Evolutionary conservation across 2,329 filamentous ascomycete genomes (phyloP).

Genomic region (Paracorniculantispora psalliotae): DNA sequence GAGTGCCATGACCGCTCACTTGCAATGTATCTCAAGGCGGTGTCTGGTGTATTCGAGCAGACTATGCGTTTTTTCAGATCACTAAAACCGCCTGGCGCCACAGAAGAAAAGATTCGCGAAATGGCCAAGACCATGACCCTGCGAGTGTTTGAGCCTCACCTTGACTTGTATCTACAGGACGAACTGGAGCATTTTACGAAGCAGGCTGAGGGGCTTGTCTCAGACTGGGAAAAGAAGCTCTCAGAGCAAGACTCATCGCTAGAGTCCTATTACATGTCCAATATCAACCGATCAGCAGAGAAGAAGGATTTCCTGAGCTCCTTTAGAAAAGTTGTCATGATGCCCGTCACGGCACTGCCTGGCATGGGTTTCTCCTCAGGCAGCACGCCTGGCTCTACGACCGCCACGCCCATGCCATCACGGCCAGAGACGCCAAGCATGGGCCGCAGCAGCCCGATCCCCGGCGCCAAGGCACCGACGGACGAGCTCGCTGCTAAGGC

Average conservation of each 20-base stretch:
- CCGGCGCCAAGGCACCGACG: constrained; percentile 63
- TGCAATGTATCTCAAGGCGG: constrained; percentile 74
- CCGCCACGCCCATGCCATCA: constrained; percentile 35
- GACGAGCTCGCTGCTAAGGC: constrained; percentile 93
- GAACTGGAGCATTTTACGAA: constrained; percentile 82
- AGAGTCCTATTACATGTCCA: constrained; percentile 94
- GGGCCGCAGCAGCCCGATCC: constrained; percentile 35
- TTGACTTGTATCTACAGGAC: constrained; percentile 90
- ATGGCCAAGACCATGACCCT: constrained; percentile 64
- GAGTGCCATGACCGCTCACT: constrained; percentile 74
- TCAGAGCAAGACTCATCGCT: constrained; percentile 85
- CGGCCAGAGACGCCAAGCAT: constrained; percentile 46
- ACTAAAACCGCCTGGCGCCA: constrained; percentile 61
- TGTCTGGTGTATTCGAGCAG: constrained; percentile 86
- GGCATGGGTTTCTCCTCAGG: constrained; percentile 57
- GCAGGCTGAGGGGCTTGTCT: constrained; percentile 71
- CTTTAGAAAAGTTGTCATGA: constrained; percentile 99
- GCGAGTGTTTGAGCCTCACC: constrained; percentile 79
- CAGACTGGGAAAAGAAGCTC: constrained; percentile 84
- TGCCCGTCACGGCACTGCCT: constrained; percentile 88
- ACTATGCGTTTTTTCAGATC: constrained; percentile 70
- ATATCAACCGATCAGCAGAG: constrained; percentile 87
- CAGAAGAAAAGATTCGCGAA: constrained; percentile 54
- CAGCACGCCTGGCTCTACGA: constrained; percentile 24
- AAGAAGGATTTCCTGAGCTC: constrained; percentile 95